These are phyloP conservation scores for Carallia pectinifolia DNA, from an alignment of 345 rosid genomes.

Conservation along the genomic window DNA sequence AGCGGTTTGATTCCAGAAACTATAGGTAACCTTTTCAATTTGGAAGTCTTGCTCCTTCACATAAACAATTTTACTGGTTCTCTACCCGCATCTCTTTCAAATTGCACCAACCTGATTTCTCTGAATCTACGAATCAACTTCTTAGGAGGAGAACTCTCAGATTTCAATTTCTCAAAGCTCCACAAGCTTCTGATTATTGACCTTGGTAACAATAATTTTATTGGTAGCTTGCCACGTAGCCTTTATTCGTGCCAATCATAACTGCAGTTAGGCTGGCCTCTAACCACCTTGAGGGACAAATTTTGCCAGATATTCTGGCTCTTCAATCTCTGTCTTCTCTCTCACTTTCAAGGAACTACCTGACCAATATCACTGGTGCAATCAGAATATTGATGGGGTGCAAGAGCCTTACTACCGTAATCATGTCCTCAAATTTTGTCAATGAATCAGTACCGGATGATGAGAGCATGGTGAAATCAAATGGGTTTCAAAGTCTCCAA, in stretches of 20 bases:
- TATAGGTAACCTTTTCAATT: slow-evolving; percentile 17
- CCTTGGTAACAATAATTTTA: slow-evolving; percentile 14
- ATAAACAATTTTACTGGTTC: slow-evolving; percentile 3
- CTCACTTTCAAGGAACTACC: background rate
- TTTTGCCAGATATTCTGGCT: background rate
- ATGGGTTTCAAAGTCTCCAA: too few relatives aligned
- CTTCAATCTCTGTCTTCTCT: slow-evolving; percentile 9
- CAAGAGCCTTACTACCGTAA: too few relatives aligned
- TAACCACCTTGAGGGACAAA: slow-evolving; percentile 10
- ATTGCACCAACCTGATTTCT: slow-evolving; percentile 12
- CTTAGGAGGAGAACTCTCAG: slow-evolving; percentile 14
- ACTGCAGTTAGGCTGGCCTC: slow-evolving; percentile 9
- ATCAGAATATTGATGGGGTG: too few relatives aligned
- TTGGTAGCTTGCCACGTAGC: background rate
- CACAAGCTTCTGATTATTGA: background rate
- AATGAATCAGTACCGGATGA: too few relatives aligned
- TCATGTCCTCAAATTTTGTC: too few relatives aligned
- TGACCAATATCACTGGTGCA: too few relatives aligned
- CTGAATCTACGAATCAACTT: slow-evolving; percentile 11
- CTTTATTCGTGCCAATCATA: slow-evolving; percentile 11
- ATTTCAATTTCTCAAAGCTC: slow-evolving; percentile 15
- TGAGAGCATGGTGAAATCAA: too few relatives aligned
- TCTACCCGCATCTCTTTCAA: slow-evolving; percentile 13
- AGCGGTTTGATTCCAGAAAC: slow-evolving; percentile 6
- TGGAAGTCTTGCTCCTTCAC: slow-evolving; percentile 5